Evolutionary conservation across 139 green algal genomes (phyloP), one percentile per base, ranked within the genome.

Genomic region (Chlorella sorokiniana): DNA sequence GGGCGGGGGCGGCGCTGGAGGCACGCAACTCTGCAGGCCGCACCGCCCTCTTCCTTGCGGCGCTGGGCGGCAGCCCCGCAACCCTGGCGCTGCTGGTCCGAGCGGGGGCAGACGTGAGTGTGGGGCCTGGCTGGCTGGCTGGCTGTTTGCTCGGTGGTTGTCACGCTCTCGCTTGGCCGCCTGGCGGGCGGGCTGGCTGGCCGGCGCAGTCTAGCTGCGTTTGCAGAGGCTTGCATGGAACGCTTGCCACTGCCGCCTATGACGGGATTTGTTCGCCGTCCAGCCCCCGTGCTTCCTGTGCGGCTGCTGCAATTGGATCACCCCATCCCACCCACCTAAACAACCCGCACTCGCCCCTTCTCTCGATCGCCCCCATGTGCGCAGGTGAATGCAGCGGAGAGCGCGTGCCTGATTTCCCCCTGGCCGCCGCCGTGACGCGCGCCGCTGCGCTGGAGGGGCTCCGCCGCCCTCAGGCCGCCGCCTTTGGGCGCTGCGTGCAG

Each of bases 1-100:
- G 10, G 23, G n/a, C 33, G 1, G 61, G 61, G 4, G 76, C 76
- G 4, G 62, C 41, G 27, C 31, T 74, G 42, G 62, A 81, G 61
- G 23, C 35, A 1, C 42, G 61, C 61, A 81, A 81, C 76, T 3
- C 10, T 22, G 48, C 37, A 6, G 29, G 22, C n/a, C 64, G 76
- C 41, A 81, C 61, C 3, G 22, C 76, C 27, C 41, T 73, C 10
- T 81, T 81, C 76, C 31, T 73, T 42, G 76, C 76, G 0, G 61
- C 76, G 1, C 31, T 73, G 11, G 31, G 42, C 20, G 76, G 76
- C 62, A 52, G 54, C 42, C 2, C 61, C 0, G 8, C 14, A 4
- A 44, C 45, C 3, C 61, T 81, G 62, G n/a, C 0, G 27, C 3
- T 81, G 4, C 42, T 81, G 1, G 40, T 81, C 42, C 29, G 11